These are phyloP conservation scores for Spizellomyces sp. DNA, from an alignment of 192 early-diverging fungal genomes.

Conservation along the genomic window DNA sequence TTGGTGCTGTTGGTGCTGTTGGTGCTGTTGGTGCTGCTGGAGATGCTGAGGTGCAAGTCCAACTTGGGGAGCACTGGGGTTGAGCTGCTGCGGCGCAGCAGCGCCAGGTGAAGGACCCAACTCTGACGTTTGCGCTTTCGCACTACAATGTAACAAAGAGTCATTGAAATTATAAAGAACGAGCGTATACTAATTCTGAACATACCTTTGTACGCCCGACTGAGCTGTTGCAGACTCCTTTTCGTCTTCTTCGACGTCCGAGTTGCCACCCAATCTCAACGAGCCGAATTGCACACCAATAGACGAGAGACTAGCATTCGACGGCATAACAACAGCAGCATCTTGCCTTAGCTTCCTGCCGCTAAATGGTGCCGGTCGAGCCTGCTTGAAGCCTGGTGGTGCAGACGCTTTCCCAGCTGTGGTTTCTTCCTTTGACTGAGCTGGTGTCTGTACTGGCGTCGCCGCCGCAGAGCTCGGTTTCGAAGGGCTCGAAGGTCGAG, in stretches of 20 bases:
- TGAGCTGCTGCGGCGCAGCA: too few species aligned
- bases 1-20: conserved; percentile 9
- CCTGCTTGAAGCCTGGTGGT: conserved; percentile 40
- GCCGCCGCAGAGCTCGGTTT: conserved; percentile 17
- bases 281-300: conserved; percentile 84
- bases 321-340: conserved; percentile 86
- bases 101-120: too few species aligned
- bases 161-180: too few species aligned
- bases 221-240: conserved; percentile 13
- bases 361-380: conserved; percentile 29
- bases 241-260: conserved; percentile 41
- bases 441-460: background rate
- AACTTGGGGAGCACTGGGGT: too few species aligned
- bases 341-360: conserved; percentile 84
- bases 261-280: conserved; percentile 61
- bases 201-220: too few species aligned
- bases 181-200: too few species aligned
- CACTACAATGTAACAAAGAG: too few species aligned
- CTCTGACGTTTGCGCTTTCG: too few species aligned
- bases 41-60: background rate
- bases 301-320: conserved; percentile 58
- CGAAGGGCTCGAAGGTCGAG: conserved; percentile 28
- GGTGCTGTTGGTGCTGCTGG: conserved; percentile 8
- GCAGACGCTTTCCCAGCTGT: conserved; percentile 8
- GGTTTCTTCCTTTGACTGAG: background rate